Evolutionary conservation across 805 yeast genomes (phyloP), one percentile per base, ranked within the genome.

Genomic region (Schizosaccharomyces cryophilus): DNA sequence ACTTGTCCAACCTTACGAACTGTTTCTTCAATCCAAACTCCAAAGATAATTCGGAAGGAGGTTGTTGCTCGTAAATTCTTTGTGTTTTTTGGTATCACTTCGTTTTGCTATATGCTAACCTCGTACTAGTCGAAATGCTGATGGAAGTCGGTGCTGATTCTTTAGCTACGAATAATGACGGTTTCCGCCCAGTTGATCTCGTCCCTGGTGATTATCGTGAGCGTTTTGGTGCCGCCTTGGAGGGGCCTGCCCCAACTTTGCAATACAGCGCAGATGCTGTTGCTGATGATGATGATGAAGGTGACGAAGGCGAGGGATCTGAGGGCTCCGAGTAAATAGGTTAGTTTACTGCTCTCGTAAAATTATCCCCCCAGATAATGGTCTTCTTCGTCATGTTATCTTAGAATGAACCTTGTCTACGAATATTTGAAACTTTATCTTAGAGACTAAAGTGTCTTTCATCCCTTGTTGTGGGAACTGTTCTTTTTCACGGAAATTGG

Each of bases 161-260:
- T 3, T 17, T 51, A 24, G 19, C 26, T 24, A 24, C 38, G 1
- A 56, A 56, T 29, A 56, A 56, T n/a, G 60, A 56, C 19, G 38
- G 47, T 11, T 56, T 29, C 26, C 42, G 47, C 9, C 60, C 60
- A 5, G 35, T 56, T 6, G 60, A 56, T 24, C 26, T 56, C 11
- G 60, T 56, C 26, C 60, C 60, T 6, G 60, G 60, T 4, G 60
- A 56, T 40, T 51, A 19, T n/a, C 56, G 31, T 29, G 30, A 21
- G 19, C 30, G n/a, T 17, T 51, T 51, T 26, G 56, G 30, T 24
- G 19, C 56, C 17, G 56, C 35, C 3, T 29, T 51, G 7, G 56
- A 51, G n/a, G 56, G 35, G 9, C 56, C 30, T 51, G 35, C 56
- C 2, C 30, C 35, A 11, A 29, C 56, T 24, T 5, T 24, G 3